Percentiles rank a stretch among this genome's conserved stretches.
These are phyloP conservation scores for cucumber (Cucumis sativus) DNA, from an alignment of 306 rosid genomes.

Conservation along the genomic window DNA sequence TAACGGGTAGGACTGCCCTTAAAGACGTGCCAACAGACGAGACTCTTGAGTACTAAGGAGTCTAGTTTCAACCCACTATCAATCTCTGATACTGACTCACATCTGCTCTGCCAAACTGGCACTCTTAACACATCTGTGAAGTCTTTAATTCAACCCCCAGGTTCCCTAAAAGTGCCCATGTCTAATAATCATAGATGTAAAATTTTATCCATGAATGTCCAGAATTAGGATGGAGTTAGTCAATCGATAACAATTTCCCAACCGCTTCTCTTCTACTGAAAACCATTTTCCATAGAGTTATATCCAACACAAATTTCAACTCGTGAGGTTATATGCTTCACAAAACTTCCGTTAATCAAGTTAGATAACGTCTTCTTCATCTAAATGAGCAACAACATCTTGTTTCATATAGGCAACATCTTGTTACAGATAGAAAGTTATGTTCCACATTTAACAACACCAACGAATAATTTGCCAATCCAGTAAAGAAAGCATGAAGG, in stretches of 20 bases:
- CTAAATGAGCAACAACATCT: neutral
- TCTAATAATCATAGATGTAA: neutral
- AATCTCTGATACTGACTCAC: too few species aligned
- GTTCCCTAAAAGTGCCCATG: neutral
- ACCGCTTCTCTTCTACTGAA: neutral
- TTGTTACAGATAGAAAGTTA: neutral
- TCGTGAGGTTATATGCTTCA: neutral
- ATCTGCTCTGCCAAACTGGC: too few species aligned
- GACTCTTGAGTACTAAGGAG: too few species aligned
- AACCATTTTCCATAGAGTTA: neutral
- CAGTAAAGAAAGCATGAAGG: neutral
- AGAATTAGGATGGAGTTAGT: neutral
- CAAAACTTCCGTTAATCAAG: neutral
- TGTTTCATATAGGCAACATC: neutral
- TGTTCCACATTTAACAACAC: neutral
- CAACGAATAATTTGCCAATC: neutral
- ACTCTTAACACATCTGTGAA: too few species aligned
- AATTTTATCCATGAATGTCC: neutral
- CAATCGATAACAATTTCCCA: neutral
- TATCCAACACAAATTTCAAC: neutral
- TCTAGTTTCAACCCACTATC: too few species aligned
- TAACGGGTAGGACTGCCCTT: too few species aligned
- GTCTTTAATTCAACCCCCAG: too few species aligned
- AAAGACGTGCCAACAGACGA: too few species aligned
- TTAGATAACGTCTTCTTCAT: neutral